Evolutionary conservation across 2,329 filamentous ascomycete genomes (phyloP).

Genomic region (Ceratocystis alfenasii): DNA sequence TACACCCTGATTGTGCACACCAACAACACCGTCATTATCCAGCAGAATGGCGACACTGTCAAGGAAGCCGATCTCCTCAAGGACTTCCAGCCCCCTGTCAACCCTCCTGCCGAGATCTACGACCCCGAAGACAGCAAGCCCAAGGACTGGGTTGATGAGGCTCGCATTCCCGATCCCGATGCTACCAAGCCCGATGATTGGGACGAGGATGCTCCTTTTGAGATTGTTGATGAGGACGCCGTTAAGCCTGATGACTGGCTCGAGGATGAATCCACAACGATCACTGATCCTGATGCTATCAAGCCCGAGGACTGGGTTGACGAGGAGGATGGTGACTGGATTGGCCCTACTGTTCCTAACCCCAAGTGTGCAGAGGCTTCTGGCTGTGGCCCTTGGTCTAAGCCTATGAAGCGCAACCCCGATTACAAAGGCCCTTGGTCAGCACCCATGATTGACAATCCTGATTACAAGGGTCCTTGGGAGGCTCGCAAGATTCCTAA

Average conservation of each 20-base stretch:
- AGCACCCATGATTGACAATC: conserved; percentile 89
- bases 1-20: conserved; percentile 96
- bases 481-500: conserved; percentile 92
- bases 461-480: conserved; percentile 94
- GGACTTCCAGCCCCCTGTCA: conserved; percentile 87
- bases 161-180: conserved; percentile 80
- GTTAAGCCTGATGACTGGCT: conserved; percentile 93
- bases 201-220: conserved; percentile 95
- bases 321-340: conserved; percentile 97
- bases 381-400: conserved; percentile 86
- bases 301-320: conserved; percentile 99
- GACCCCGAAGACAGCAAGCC: conserved; percentile 91
- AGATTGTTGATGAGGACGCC: conserved; percentile 89
- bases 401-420: conserved; percentile 88
- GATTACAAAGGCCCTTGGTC: conserved; percentile 99
- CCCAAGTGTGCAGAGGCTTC: conserved; percentile 88
- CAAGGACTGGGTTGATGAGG: conserved; percentile 87
- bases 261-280: conserved; percentile 67
- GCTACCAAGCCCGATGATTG: conserved; percentile 96
- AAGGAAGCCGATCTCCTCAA: conserved; percentile 87
- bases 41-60: conserved; percentile 77
- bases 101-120: conserved; percentile 88
- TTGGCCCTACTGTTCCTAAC: conserved; percentile 81
- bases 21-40: conserved; percentile 88
- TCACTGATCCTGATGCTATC: conserved; percentile 85